Percentiles rank a stretch among this genome's conserved stretches.
Evolutionary conservation across 2,329 filamentous ascomycete genomes (phyloP).

Genomic region (Aaosphaeria arxii): DNA sequence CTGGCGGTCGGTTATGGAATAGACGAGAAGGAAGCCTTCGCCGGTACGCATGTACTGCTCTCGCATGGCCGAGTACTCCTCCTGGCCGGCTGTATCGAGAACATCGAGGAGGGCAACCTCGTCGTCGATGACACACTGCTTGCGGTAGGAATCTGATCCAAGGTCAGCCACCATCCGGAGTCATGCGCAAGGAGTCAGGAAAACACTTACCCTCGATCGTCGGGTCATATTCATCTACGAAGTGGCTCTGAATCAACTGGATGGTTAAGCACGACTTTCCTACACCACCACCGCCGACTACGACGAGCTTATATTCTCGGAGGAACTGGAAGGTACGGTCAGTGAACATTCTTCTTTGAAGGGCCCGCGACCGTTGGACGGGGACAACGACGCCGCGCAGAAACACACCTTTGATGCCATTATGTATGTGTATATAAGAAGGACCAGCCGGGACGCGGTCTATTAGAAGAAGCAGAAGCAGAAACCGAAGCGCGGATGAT

Average conservation of each 20-base stretch:
- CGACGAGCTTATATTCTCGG: constrained; percentile 64
- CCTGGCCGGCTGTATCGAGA: constrained; percentile 95
- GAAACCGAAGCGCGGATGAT: constrained; percentile 2
- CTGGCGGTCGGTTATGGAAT: constrained; percentile 96
- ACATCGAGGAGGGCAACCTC: constrained; percentile 97
- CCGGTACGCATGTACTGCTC: constrained; percentile 99
- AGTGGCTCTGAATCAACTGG: constrained; percentile 77
- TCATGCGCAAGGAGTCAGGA: not conserved
- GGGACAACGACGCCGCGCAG: not conserved
- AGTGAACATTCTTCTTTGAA: constrained; percentile 17
- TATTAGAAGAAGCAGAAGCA: not conserved
- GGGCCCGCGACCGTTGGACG: not conserved
- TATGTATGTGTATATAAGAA: constrained; percentile 10
- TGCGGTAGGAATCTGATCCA: constrained; percentile 91
- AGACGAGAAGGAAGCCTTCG: constrained; percentile 95
- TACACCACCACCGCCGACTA: constrained; percentile 95
- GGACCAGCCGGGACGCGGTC: not conserved
- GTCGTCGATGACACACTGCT: constrained; percentile 98
- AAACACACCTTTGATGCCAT: constrained; percentile 38
- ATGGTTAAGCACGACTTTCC: constrained; percentile 99
- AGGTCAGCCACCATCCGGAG: not conserved
- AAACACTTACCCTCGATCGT: constrained; percentile 84
- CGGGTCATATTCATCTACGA: constrained; percentile 98
- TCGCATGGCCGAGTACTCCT: constrained; percentile 98
- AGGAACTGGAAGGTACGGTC: constrained; percentile 42